These are phyloP conservation scores for Trichosporon ovoides DNA, from an alignment of 1,284 basidiomycete genomes.

Conservation along the genomic window DNA sequence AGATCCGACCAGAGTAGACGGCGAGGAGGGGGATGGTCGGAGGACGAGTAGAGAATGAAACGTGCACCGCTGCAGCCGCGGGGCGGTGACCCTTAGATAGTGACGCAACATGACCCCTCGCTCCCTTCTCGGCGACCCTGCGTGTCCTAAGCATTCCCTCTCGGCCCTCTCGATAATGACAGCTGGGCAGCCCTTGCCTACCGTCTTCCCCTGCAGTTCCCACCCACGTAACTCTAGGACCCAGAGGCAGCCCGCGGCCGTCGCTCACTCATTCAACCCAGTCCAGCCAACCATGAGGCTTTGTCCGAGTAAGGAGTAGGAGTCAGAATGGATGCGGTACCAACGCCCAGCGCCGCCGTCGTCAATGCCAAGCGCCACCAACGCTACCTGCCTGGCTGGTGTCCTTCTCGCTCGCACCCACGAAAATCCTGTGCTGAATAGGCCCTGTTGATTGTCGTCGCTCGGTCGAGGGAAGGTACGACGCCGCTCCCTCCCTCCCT, in stretches of 20 bases:
- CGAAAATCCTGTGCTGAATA: neutral
- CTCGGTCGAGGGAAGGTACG: neutral
- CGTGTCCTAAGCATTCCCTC: neutral
- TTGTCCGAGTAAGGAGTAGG: no score
- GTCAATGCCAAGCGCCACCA: neutral
- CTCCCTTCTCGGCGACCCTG: neutral
- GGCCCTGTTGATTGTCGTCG: conserved; percentile 2
- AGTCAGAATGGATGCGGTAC: no score
- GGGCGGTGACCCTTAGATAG: neutral
- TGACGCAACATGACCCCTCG: conserved; percentile 1
- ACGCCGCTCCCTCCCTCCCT: no score
- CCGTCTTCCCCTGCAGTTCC: no score
- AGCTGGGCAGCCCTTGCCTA: neutral
- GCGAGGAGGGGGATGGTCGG: neutral
- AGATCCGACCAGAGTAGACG: no score
- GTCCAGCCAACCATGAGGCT: neutral
- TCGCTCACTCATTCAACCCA: neutral
- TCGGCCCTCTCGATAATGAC: neutral
- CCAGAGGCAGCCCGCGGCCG: conserved; percentile 2
- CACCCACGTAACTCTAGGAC: neutral
- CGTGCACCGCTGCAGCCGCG: neutral
- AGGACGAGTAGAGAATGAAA: neutral
- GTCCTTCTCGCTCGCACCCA: neutral
- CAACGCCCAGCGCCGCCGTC: no score
- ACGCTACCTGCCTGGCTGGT: neutral